These are phyloP conservation scores for Quercus glauca DNA, from an alignment of 306 rosid genomes.

Conservation along the genomic window DNA sequence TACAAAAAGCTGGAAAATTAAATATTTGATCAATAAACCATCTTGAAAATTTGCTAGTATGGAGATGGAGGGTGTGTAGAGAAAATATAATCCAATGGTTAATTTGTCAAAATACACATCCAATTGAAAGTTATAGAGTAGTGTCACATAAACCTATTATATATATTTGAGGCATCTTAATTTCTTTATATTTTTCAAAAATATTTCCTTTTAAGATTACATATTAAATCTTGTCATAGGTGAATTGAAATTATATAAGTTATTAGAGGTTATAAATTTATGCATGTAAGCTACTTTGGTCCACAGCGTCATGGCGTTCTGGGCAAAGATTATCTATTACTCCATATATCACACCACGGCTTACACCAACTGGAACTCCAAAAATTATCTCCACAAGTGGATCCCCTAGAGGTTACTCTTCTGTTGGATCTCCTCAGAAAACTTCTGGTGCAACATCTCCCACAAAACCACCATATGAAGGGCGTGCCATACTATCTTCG, in stretches of 20 bases:
- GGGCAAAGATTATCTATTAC: constrained; percentile 66
- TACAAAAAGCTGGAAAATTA: no score
- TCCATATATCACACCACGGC: constrained; percentile 85
- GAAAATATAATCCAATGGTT: no score
- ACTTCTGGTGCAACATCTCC: constrained; percentile 83
- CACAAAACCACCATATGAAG: constrained; percentile 57
- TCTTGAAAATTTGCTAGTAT: no score
- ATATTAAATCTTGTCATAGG: not conserved
- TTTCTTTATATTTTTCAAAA: not conserved
- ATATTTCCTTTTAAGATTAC: no score
- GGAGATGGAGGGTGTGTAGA: no score
- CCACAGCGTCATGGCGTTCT: constrained; percentile 54
- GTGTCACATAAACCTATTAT: no score
- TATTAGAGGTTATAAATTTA: not conserved
- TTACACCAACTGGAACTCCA: constrained; percentile 93
- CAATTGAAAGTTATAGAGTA: no score
- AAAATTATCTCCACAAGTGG: constrained; percentile 66
- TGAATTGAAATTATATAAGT: not conserved
- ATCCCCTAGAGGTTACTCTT: constrained; percentile 81
- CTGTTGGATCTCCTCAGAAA: constrained; percentile 59
- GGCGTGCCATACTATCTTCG: constrained; percentile 55
- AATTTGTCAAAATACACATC: no score
- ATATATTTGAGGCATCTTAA: not conserved
- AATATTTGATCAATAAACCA: no score
- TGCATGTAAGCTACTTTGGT: constrained; percentile 8